These are phyloP conservation scores for Carex cristatella DNA, from an alignment of 176 grass and related monocot species.

Conservation along the genomic window DNA sequence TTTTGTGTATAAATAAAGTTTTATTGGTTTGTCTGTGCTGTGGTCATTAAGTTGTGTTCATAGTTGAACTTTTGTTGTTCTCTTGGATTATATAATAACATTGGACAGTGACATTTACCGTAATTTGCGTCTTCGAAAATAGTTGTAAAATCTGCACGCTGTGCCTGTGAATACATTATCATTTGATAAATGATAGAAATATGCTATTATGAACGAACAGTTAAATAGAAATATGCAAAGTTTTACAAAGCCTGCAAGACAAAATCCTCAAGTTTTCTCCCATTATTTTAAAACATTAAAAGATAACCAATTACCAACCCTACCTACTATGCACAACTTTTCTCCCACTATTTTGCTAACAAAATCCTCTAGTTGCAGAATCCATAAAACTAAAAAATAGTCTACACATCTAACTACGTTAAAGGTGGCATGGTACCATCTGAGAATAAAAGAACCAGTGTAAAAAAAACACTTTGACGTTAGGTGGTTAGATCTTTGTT, in stretches of 20 bases:
- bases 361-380: slow-evolving; percentile 5
- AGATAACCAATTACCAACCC: not conserved
- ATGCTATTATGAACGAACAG: too few species aligned
- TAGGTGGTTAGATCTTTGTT: slow-evolving; percentile 1
- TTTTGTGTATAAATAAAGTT: not conserved
- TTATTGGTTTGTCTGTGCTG: not conserved
- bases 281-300: not conserved
- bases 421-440: not conserved
- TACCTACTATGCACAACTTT: slow-evolving; percentile 8
- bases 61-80: not conserved
- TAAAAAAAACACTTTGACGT: not conserved
- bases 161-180: too few species aligned
- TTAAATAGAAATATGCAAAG: not conserved
- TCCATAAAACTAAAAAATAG: not conserved
- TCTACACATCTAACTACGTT: slow-evolving; percentile 14
- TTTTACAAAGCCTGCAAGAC: not conserved
- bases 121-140: not conserved
- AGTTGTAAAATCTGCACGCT: too few species aligned
- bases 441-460: not conserved
- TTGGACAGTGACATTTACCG: not conserved
- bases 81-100: not conserved
- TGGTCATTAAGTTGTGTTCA: not conserved
- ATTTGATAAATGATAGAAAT: too few species aligned
- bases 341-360: not conserved
- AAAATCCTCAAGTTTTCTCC: not conserved